Evolutionary conservation across 345 rosid species (phyloP).

Genomic region (Citrus glauca): DNA sequence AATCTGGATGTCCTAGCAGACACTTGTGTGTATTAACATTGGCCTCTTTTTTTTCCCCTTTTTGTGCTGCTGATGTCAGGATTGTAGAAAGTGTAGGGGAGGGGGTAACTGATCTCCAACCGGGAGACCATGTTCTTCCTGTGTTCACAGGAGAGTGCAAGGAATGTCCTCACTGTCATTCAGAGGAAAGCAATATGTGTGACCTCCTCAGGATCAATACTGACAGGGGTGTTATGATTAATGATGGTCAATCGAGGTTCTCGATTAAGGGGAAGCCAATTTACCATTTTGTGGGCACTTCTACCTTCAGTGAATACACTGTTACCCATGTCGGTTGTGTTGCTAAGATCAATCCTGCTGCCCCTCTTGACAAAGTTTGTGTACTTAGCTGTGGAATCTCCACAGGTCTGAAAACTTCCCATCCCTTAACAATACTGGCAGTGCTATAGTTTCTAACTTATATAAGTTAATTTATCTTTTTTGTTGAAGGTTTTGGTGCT

Average conservation of each 20-base stretch:
- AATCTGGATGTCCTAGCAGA: neutral
- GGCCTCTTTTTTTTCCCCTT: neutral
- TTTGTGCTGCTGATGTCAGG: conserved; percentile 23
- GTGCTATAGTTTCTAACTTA: neutral
- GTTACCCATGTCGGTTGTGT: conserved; percentile 70
- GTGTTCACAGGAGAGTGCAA: conserved; percentile 79
- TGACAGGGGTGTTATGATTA: conserved; percentile 62
- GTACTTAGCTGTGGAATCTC: conserved; percentile 73
- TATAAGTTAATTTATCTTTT: neutral
- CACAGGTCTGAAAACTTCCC: conserved; percentile 38
- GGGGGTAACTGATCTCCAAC: conserved; percentile 69
- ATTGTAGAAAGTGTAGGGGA: conserved; percentile 82
- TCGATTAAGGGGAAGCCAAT: conserved; percentile 68
- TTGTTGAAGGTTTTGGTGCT: conserved; percentile 56
- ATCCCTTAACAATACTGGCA: neutral
- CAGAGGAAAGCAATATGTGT: conserved; percentile 86
- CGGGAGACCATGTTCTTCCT: conserved; percentile 77
- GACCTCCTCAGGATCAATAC: conserved; percentile 79
- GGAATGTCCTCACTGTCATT: conserved; percentile 66
- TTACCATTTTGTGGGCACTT: conserved; percentile 70
- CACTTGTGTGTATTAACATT: neutral
- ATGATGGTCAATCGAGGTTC: conserved; percentile 67
- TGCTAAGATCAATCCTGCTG: conserved; percentile 70
- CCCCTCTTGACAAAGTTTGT: conserved; percentile 84
- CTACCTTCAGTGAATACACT: conserved; percentile 83